Conservation (phyloP, 2,329 filamentous ascomycete genomes). For the Metarhizium anisopliae region DNA sequence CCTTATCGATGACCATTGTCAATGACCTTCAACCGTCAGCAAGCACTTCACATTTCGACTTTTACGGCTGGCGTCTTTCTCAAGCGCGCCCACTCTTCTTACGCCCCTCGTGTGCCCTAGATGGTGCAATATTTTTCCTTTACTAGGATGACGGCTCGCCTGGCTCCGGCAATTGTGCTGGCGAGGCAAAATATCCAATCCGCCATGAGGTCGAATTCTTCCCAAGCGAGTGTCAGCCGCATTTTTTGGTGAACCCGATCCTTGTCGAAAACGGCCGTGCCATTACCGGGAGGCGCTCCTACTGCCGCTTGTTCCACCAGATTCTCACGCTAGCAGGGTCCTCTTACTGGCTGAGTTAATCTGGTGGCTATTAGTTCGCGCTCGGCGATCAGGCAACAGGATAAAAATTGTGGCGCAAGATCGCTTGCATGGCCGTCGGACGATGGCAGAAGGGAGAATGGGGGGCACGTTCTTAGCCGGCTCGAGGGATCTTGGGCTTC, state of each 20-base stretch:
- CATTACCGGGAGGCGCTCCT: slow-evolving; percentile 1
- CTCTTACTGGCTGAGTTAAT: slow-evolving; percentile 3
- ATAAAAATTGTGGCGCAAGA: slow-evolving; percentile 7
- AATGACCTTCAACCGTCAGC: not conserved
- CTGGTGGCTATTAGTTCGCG: slow-evolving; percentile 1
- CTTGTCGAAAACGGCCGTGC: not conserved
- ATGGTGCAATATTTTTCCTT: too few species aligned
- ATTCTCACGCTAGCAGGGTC: not conserved
- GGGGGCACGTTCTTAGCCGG: not conserved
- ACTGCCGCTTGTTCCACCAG: not conserved
- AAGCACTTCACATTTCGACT: not conserved
- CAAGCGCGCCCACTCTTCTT: too few species aligned
- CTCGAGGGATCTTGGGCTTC: too few species aligned
- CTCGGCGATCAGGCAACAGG: slow-evolving; percentile 10
- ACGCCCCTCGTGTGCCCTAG: too few species aligned
- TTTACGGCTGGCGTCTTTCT: too few species aligned
- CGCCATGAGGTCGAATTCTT: not conserved
- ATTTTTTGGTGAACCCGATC: not conserved
- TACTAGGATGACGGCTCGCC: too few species aligned
- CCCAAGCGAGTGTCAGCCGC: not conserved
- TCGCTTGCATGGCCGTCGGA: not conserved
- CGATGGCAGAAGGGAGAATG: not conserved
- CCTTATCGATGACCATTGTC: not conserved
- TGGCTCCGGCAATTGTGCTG: too few species aligned
- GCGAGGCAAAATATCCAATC: too few species aligned